Percentiles rank a stretch among this genome's conserved stretches.
Evolutionary conservation across 1,139 yeast species (phyloP).

Genomic region (Casaregolazyma lundiana): DNA sequence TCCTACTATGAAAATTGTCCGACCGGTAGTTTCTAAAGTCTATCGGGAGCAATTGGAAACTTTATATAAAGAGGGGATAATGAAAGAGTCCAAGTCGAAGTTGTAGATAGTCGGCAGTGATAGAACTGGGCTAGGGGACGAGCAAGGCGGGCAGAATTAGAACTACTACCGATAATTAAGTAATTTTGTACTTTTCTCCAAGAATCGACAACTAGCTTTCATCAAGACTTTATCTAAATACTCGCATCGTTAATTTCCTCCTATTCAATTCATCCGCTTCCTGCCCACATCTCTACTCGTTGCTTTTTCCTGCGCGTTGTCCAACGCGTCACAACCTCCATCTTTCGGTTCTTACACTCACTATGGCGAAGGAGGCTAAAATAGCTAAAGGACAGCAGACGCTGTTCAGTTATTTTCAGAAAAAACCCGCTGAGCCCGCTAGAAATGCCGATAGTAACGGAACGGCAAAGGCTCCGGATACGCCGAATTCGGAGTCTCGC

Average conservation of each 20-base stretch:
- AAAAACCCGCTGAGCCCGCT: conserved; percentile 7
- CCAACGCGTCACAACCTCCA: neutral
- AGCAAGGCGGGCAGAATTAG: too few relatives aligned
- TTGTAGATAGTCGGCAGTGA: too few relatives aligned
- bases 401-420: conserved; percentile 23
- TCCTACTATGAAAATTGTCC: conserved; percentile 70
- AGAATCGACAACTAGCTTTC: too few relatives aligned
- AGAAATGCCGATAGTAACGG: neutral
- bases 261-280: too few relatives aligned
- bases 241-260: too few relatives aligned
- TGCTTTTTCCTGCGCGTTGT: neutral
- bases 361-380: conserved; percentile 7
- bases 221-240: too few relatives aligned
- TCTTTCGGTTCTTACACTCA: neutral
- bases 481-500: conserved; percentile 9
- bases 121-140: too few relatives aligned
- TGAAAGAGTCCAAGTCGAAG: conserved; percentile 2
- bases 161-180: too few relatives aligned
- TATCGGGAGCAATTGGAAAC: conserved; percentile 45
- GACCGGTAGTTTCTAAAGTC: conserved; percentile 52
- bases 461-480: conserved; percentile 5
- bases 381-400: conserved; percentile 18
- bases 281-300: neutral
- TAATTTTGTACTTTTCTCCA: too few relatives aligned
- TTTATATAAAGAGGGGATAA: conserved; percentile 59